Evolutionary conservation across 495 filamentous ascomycete genomes (phyloP).

Genomic region (Neurospora pannonica): DNA sequence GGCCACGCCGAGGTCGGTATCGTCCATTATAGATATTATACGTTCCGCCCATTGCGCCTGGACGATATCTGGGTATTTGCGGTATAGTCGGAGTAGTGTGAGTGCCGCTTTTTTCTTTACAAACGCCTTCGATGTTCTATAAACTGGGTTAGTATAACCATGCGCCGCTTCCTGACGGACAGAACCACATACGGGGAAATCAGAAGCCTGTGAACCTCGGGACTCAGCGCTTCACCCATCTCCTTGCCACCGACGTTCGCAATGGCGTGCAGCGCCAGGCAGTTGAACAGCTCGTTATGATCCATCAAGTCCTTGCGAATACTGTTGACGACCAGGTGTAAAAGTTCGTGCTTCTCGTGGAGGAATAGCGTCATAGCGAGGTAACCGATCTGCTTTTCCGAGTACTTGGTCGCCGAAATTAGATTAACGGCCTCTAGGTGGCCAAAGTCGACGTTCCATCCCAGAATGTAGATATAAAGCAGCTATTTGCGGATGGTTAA

Average conservation of each 20-base stretch:
- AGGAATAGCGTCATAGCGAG: conserved; percentile 94
- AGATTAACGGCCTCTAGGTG: conserved; percentile 97
- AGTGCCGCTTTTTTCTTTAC: conserved; percentile 99
- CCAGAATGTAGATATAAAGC: conserved; percentile 97
- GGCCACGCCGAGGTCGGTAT: conserved; percentile 87
- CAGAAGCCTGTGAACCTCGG: conserved; percentile 85
- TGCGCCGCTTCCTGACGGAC: background rate
- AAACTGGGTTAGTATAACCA: conserved; percentile 3
- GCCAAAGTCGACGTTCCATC: conserved; percentile 98
- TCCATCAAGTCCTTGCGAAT: conserved; percentile 93
- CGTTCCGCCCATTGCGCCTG: conserved; percentile 95
- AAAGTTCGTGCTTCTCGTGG: conserved; percentile 91
- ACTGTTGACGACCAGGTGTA: conserved; percentile 96
- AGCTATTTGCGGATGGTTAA: conserved; percentile 45
- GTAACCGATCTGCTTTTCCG: conserved; percentile 99
- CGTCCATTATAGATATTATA: conserved; percentile 98
- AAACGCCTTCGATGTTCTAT: conserved; percentile 88
- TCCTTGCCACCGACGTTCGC: conserved; percentile 94
- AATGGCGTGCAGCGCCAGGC: conserved; percentile 95
- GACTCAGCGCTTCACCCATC: conserved; percentile 91
- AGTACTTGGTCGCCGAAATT: conserved; percentile 93
- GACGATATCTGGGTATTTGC: conserved; percentile 87
- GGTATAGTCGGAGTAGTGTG: conserved; percentile 89
- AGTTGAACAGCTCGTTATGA: conserved; percentile 95
- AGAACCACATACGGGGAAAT: conserved; percentile 75